Evolutionary conservation across 2,329 filamentous ascomycete species (phyloP).

Genomic region (Aspergillus sp.): DNA sequence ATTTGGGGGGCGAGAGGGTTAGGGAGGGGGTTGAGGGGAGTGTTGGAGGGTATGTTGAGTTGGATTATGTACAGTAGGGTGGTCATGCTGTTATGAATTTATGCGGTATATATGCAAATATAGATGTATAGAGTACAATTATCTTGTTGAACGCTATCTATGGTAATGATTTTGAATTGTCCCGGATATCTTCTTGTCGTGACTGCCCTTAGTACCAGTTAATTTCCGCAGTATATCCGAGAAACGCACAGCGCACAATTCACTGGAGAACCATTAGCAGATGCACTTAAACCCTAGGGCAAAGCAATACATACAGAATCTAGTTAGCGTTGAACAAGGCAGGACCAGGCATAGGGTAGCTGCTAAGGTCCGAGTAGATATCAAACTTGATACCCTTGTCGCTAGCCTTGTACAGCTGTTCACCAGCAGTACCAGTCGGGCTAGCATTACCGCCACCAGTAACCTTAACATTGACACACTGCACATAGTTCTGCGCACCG

Average conservation of each 20-base stretch:
- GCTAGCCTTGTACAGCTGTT: conserved; percentile 48
- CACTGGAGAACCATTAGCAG: neutral
- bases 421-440: conserved; percentile 43
- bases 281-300: neutral
- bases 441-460: conserved; percentile 43
- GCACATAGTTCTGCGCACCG: conserved; percentile 47
- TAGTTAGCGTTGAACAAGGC: conserved; percentile 13
- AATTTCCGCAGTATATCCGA: neutral
- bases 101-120: neutral
- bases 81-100: neutral
- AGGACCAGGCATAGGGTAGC: conserved; percentile 47
- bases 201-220: neutral
- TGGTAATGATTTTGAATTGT: neutral
- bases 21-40: conserved; percentile 22
- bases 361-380: conserved; percentile 44
- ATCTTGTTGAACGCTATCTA: too few species aligned
- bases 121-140: neutral
- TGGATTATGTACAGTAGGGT: conserved; percentile 26
- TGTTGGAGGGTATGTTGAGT: conserved; percentile 32
- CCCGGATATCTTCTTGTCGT: neutral
- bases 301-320: neutral
- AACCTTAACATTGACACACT: conserved; percentile 53
- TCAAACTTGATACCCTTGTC: conserved; percentile 53
- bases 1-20: conserved; percentile 21
- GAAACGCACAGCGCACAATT: neutral